Percentiles rank a stretch among this genome's conserved stretches.
Conservation (phyloP, 306 rosid genomes). For the Dalbergia cultrata region DNA sequence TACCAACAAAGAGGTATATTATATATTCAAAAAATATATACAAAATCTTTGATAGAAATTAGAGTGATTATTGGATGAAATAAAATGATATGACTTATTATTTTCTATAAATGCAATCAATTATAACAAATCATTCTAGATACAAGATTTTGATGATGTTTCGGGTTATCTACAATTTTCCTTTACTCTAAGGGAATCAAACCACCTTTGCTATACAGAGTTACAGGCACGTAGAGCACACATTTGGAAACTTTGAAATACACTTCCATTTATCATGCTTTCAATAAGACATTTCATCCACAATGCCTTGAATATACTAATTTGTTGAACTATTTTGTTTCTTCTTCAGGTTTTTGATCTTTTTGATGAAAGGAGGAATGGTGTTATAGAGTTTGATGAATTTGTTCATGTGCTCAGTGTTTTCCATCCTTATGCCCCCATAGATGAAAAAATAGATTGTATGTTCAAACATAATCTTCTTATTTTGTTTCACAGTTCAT, state of each 20-base stretch:
- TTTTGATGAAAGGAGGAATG: slow-evolving; percentile 81
- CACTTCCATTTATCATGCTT: not conserved
- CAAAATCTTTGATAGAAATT: too few species aligned
- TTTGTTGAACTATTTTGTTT: slow-evolving; percentile 3
- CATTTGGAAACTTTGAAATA: not conserved
- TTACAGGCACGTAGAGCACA: not conserved
- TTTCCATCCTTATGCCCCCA: slow-evolving; percentile 81
- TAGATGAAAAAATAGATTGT: slow-evolving; percentile 82
- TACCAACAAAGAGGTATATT: too few species aligned
- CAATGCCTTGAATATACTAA: slow-evolving; percentile 24
- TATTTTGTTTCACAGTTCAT: slow-evolving; percentile 24
- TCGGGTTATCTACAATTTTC: not conserved
- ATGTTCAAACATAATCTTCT: slow-evolving; percentile 45
- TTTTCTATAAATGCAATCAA: too few species aligned
- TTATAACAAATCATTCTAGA: too few species aligned
- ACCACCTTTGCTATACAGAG: not conserved
- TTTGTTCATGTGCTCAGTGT: slow-evolving; percentile 74
- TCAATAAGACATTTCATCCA: slow-evolving; percentile 13
- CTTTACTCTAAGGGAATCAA: slow-evolving; percentile 8
- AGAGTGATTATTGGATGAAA: too few species aligned
- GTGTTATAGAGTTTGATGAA: slow-evolving; percentile 85
- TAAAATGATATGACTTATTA: too few species aligned
- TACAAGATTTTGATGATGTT: too few species aligned
- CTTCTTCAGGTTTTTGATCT: slow-evolving; percentile 75
- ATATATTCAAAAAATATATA: too few species aligned